phyloP scores from a whole-genome alignment of 805 yeast genomes.

The Yamadazyma endophytica region DNA sequence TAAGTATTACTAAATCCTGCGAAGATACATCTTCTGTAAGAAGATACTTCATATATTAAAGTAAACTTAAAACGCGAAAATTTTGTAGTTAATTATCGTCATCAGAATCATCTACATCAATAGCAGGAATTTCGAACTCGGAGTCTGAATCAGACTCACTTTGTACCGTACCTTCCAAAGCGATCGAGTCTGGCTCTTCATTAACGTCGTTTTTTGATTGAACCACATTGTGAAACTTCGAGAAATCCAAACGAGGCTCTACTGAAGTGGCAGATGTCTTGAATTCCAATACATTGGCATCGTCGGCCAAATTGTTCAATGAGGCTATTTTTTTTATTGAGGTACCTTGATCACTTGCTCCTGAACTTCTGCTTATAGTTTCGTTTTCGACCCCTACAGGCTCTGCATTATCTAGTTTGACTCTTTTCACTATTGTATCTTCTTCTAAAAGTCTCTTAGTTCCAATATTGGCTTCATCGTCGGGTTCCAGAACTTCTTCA shows the following conservation, averaged over 20 bases:
- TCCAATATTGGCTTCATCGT: constrained; percentile 32
- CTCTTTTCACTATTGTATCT: constrained; percentile 19
- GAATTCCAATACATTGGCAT: too few species aligned
- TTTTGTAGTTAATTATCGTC: too few species aligned
- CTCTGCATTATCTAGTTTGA: background rate
- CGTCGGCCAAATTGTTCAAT: too few species aligned
- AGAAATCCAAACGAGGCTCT: too few species aligned
- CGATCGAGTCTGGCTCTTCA: too few species aligned
- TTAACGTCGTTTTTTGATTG: constrained; percentile 1
- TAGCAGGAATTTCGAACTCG: constrained; percentile 50
- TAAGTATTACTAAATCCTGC: constrained; percentile 47
- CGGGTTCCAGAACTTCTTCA: constrained; percentile 34
- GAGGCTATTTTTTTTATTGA: too few species aligned
- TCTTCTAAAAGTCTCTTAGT: constrained; percentile 30
- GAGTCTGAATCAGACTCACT: too few species aligned
- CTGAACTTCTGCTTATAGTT: background rate
- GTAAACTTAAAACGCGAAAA: too few species aligned
- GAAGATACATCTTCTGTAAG: constrained; percentile 47
- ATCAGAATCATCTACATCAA: constrained; percentile 42
- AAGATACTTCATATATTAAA: constrained; percentile 18
- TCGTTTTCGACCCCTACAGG: background rate
- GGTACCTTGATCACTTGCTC: background rate
- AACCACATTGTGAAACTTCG: too few species aligned
- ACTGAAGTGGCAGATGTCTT: background rate
- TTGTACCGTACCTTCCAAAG: too few species aligned